Base-by-base conservation (phyloP, 108 stramenopile genomes). In the Schizochytrium sp. region DNA sequence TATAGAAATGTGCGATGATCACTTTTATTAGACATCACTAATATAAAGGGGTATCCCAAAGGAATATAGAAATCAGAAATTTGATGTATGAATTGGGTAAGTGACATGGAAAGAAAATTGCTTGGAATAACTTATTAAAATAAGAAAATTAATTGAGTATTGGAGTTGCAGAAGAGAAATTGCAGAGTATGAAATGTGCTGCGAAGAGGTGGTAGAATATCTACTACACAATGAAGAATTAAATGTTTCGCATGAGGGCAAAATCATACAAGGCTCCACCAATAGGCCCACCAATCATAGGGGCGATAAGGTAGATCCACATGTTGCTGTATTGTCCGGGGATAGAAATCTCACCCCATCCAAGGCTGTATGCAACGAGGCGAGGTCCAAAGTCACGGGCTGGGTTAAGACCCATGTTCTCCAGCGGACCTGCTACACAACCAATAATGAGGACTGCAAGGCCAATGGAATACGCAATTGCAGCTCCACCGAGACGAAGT, bases 341-440 rank as follows among this genome's bases (percentile, higher is more conserved):
- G 56, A 88, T n/a, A 69, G 64, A 44, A 3, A 88, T 58, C 4
- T 57, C 40, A 59, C 2, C 87, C 57, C 57, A 88, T 1, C 87
- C 87, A 19, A 19, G 58, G 19, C 19, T 15, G 59, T 60, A 60
- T 13, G 87, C 87, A 46, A 88, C 87, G 4, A 88, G 2, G 46
- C 87, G 87, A 46, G 87, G 87, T 15, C 87, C 87, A 2, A 88
- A 28, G 61, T 88, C 87, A 7, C 87, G 58, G 10, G 87, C 87
- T 46, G 87, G 87, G 87, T 88, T 88, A 19, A 57, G 4, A 28
- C 87, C 41, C 4, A 46, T 15, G 5, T 28, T 19, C 61, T 56
- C 12, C 46, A 88, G 8, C 41, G 87, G 87, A 2, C 56, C 58
- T 13, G 40, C 40, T 15, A 60, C 15, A 17, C 44, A 57, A 46